These are phyloP conservation scores for Solanum rostratum DNA, from an alignment of 257 asterid genomes.

Conservation along the genomic window DNA sequence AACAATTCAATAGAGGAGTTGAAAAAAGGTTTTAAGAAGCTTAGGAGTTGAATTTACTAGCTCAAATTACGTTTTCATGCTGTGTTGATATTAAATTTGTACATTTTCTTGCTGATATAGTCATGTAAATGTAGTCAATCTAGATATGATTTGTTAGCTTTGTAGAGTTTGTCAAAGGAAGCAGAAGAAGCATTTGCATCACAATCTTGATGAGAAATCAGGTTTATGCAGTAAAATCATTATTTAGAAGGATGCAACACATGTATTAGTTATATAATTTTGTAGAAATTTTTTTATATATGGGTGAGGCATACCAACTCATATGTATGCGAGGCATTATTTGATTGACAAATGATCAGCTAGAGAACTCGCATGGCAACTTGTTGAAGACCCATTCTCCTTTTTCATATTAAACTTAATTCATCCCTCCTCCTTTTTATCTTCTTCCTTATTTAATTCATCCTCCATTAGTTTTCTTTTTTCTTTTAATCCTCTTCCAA, in stretches of 20 bases:
- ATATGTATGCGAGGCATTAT: neutral
- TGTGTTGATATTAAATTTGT: neutral
- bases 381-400: neutral
- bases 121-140: neutral
- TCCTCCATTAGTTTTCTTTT: neutral
- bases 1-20: neutral
- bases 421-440: neutral
- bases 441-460: neutral
- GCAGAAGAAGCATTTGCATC: neutral
- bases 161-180: neutral
- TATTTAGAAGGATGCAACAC: neutral
- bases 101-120: neutral
- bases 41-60: neutral
- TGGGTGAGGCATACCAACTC: neutral
- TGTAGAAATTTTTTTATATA: neutral
- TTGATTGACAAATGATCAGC: neutral
- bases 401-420: neutral
- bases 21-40: neutral
- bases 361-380: neutral
- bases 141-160: neutral
- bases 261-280: neutral
- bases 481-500: too few relatives aligned
- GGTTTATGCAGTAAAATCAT: neutral
- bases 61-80: neutral
- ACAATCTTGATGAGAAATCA: neutral